A percentile compares a stretch with the other conserved stretches of the same genome.
phyloP scores from a whole-genome alignment of 2,329 filamentous ascomycete species.

The Clarireedia hainanense region DNA sequence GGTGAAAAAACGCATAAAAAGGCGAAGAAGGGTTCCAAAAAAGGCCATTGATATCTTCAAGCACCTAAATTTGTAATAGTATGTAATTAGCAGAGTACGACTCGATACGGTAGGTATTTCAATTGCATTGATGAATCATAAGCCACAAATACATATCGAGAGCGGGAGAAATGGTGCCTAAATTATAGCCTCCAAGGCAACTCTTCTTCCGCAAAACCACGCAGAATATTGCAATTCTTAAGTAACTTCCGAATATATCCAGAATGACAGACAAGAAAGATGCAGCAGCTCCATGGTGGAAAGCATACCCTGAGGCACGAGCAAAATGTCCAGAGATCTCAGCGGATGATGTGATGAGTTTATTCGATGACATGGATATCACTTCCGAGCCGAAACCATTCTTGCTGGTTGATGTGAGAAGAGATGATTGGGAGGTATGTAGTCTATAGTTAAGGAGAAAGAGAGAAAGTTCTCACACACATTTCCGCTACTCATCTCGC shows the following conservation, averaged over 20 bases:
- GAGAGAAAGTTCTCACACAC: too few species aligned
- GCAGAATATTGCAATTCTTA: neutral
- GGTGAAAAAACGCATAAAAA: slow-evolving; percentile 46
- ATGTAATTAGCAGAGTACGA: neutral
- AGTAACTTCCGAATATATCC: neutral
- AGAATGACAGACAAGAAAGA: slow-evolving; percentile 3
- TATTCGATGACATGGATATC: slow-evolving; percentile 34
- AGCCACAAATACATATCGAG: neutral
- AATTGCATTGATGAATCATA: neutral
- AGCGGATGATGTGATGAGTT: slow-evolving; percentile 33
- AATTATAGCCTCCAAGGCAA: neutral
- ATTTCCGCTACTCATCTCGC: too few species aligned
- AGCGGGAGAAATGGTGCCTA: neutral
- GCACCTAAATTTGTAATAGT: neutral
- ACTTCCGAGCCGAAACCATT: slow-evolving; percentile 31
- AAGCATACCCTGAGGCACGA: slow-evolving; percentile 35
- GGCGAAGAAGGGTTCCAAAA: slow-evolving; percentile 40
- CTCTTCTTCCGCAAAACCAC: neutral
- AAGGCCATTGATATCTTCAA: slow-evolving; percentile 11
- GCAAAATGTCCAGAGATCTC: slow-evolving; percentile 33
- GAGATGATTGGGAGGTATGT: slow-evolving; percentile 41
- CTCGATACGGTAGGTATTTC: too few species aligned
- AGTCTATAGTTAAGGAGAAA: neutral
- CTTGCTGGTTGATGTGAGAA: slow-evolving; percentile 45
- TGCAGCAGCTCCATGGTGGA: slow-evolving; percentile 19